These are phyloP conservation scores for Yamadazyma kitorensis DNA, from an alignment of 805 yeast genomes.

Conservation along the genomic window DNA sequence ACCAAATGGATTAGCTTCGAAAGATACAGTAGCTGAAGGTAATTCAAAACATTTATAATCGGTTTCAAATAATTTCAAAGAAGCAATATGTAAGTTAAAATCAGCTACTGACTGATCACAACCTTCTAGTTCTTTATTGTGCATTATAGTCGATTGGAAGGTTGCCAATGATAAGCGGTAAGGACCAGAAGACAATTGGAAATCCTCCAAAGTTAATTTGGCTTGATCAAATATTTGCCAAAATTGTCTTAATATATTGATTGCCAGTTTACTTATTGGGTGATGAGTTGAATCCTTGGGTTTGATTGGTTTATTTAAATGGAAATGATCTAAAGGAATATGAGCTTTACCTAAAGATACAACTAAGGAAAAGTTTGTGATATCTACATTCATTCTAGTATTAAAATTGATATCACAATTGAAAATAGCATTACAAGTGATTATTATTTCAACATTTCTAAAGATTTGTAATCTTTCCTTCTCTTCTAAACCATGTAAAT, in stretches of 20 bases:
- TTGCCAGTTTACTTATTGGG: conserved; percentile 9
- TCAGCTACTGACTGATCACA: conserved; percentile 7
- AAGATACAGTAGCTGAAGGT: conserved; percentile 30
- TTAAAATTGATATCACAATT: conserved; percentile 11
- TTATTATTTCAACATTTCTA: conserved; percentile 22
- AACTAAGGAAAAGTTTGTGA: conserved; percentile 14
- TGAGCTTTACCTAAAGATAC: conserved; percentile 18
- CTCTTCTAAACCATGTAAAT: conserved; percentile 15
- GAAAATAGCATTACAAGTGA: conserved; percentile 20
- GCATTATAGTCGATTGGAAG: conserved; percentile 16
- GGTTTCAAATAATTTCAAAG: conserved; percentile 25
- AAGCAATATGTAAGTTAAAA: conserved; percentile 24
- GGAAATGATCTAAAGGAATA: conserved; percentile 16
- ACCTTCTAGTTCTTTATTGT: conserved; percentile 11
- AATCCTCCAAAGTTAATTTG: conserved; percentile 25
- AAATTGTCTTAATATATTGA: conserved; percentile 7
- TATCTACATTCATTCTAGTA: conserved; percentile 9
- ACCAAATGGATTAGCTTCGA: conserved; percentile 22
- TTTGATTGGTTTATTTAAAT: neutral
- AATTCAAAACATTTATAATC: conserved; percentile 31
- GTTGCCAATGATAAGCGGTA: conserved; percentile 18
- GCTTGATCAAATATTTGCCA: conserved; percentile 12
- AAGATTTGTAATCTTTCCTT: conserved; percentile 18
- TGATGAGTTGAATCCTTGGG: conserved; percentile 5
- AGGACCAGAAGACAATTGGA: conserved; percentile 18